These are phyloP conservation scores for Boletus semigastroideus DNA, from an alignment of 1,284 basidiomycete species.

Conservation along the genomic window DNA sequence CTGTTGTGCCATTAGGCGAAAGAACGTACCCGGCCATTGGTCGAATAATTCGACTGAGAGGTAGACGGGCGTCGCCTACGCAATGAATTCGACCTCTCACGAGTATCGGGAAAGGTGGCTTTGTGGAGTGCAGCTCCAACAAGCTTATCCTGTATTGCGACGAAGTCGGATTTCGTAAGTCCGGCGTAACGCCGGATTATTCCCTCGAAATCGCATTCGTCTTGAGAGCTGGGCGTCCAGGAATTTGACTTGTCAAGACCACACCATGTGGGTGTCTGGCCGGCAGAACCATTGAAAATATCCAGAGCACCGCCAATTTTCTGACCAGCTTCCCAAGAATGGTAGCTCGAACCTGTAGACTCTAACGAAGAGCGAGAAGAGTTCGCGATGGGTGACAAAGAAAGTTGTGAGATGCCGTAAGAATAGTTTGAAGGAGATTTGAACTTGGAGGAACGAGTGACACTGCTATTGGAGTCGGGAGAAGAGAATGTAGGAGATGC, in stretches of 20 bases:
- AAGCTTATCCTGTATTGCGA: slow-evolving; percentile 70
- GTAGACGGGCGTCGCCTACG: slow-evolving; percentile 72
- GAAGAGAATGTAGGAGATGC: slow-evolving; percentile 49
- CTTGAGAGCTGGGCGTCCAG: slow-evolving; percentile 47
- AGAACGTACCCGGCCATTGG: slow-evolving; percentile 51
- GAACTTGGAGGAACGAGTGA: slow-evolving; percentile 49
- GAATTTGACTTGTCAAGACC: slow-evolving; percentile 54
- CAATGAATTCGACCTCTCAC: slow-evolving; percentile 57
- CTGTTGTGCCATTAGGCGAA: slow-evolving; percentile 3
- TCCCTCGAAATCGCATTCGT: slow-evolving; percentile 65
- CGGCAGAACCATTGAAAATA: slow-evolving; percentile 48
- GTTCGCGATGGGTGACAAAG: slow-evolving; percentile 66
- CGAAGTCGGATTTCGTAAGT: slow-evolving; percentile 65
- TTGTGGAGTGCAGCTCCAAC: slow-evolving; percentile 59
- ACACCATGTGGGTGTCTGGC: slow-evolving; percentile 57
- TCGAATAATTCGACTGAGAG: slow-evolving; percentile 74
- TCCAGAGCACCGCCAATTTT: slow-evolving; percentile 51
- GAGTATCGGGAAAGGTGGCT: slow-evolving; percentile 51
- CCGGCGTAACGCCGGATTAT: slow-evolving; percentile 63
- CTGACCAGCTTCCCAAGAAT: slow-evolving; percentile 67
- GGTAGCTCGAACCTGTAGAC: slow-evolving; percentile 79
- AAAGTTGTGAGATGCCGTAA: slow-evolving; percentile 51
- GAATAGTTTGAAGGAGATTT: slow-evolving; percentile 50
- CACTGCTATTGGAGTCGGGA: slow-evolving; percentile 30
- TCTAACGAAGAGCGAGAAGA: slow-evolving; percentile 77